A percentile compares a stretch with the other conserved stretches of the same genome.
These are phyloP conservation scores for Oidiodendron maius DNA, from an alignment of 495 filamentous ascomycete genomes.

Conservation along the genomic window DNA sequence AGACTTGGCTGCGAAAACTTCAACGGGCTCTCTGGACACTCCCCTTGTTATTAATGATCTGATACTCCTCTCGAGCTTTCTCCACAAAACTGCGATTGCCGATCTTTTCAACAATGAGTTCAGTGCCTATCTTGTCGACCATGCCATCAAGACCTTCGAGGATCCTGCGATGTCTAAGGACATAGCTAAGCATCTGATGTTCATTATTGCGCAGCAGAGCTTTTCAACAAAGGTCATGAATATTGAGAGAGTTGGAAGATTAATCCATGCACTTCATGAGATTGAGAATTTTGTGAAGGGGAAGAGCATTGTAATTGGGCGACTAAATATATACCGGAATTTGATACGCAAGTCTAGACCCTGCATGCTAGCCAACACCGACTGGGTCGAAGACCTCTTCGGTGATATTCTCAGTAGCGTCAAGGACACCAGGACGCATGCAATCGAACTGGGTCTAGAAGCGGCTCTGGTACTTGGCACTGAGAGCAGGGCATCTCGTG, in stretches of 20 bases:
- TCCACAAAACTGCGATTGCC: conserved; percentile 60
- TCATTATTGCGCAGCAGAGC: conserved; percentile 68
- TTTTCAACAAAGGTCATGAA: conserved; percentile 73
- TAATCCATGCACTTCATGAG: conserved; percentile 61
- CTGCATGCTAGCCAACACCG: conserved; percentile 55
- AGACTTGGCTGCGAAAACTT: conserved; percentile 56
- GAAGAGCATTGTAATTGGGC: conserved; percentile 65
- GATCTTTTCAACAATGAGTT: conserved; percentile 68
- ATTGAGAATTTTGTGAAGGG: conserved; percentile 72
- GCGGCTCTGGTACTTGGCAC: conserved; percentile 58
- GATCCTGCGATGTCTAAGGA: conserved; percentile 65
- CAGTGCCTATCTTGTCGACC: conserved; percentile 70
- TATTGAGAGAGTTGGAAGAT: conserved; percentile 52
- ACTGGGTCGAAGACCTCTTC: conserved; percentile 81
- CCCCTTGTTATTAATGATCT: conserved; percentile 70
- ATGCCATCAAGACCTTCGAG: conserved; percentile 63
- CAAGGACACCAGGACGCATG: conserved; percentile 67
- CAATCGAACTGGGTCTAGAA: conserved; percentile 65
- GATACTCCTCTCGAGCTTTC: conserved; percentile 65
- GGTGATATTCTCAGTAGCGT: conserved; percentile 70
- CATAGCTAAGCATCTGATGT: conserved; percentile 68
- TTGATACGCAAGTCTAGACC: conserved; percentile 62
- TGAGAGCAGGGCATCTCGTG: conserved; percentile 56
- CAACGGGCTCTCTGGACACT: conserved; percentile 46
- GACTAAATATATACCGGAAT: conserved; percentile 70